Evolutionary conservation across 768 basidiomycete genomes (phyloP).

Genomic region (Cantharellus anzutake): DNA sequence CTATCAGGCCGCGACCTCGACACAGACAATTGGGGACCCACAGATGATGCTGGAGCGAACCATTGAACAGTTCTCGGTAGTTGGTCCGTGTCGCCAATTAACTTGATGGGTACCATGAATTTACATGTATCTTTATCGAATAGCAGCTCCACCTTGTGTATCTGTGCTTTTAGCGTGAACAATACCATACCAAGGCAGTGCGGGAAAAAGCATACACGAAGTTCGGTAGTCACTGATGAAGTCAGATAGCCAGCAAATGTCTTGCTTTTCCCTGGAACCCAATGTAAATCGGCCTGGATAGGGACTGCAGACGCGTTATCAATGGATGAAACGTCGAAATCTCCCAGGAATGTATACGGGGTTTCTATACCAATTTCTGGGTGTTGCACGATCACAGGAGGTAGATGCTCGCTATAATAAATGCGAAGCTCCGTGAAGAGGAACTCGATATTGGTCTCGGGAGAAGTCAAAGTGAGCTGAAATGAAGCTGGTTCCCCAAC

Average conservation of each 20-base stretch:
- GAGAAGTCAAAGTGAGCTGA: slow-evolving; percentile 48
- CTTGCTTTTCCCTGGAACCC: slow-evolving; percentile 2
- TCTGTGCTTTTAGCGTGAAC: background rate
- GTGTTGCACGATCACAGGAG: slow-evolving; percentile 30
- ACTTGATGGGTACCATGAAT: slow-evolving; percentile 3
- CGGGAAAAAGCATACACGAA: background rate
- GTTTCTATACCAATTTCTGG: no score
- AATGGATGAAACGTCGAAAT: no score
- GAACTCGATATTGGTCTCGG: slow-evolving; percentile 27
- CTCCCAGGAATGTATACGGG: no score
- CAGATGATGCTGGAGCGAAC: background rate
- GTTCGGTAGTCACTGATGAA: background rate
- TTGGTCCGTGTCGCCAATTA: background rate
- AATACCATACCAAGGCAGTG: background rate
- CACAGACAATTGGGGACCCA: background rate
- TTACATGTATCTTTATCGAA: slow-evolving; percentile 5
- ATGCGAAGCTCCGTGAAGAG: slow-evolving; percentile 45
- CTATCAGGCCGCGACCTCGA: background rate
- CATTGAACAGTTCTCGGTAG: background rate
- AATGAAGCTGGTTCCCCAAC: slow-evolving; percentile 49
- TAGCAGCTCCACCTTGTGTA: background rate
- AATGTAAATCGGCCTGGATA: slow-evolving; percentile 4
- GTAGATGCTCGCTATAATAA: slow-evolving; percentile 31
- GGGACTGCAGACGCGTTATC: no score
- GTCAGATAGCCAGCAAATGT: slow-evolving; percentile 4